Evolutionary conservation across 2,329 filamentous ascomycete species (phyloP), one percentile per base, ranked within the genome.

Genomic region (Paraphoma chrysanthemicola): DNA sequence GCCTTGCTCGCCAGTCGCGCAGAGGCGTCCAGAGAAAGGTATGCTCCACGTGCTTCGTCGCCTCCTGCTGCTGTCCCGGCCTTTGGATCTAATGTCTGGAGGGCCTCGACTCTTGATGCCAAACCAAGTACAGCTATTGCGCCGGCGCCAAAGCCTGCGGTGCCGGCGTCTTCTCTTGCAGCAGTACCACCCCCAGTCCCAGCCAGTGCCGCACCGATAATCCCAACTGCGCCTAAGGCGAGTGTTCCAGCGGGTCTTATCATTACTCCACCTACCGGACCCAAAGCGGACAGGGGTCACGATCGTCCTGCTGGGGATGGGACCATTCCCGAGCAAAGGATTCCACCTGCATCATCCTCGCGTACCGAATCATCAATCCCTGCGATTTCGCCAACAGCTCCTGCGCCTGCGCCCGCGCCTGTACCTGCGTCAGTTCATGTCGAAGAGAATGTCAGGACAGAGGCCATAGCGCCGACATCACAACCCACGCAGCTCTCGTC

Each of bases 51-150:
- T 51, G 74, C 78, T 48, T 83, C 82, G 16, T 83, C 83, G 10
- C 82, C 83, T 38, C 83, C 82, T 29, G 81, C 83, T 58, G 82
- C 83, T 50, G 83, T 86, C 12, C 84, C 84, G 28, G 83, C 83
- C n/a, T 86, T 86, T 70, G 81, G 81, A 52, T 70, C 78, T 38
- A 77, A 78, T 62, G 78, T 79, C 23, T 80, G 78, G 78, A 76
- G 73, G 59, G 77, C 77, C 28, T 75, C 78, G 6, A 63, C 72
- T 2, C 67, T 72, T 49, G 74, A 77, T 44, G 56, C 57, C 11
- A 79, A 78, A 63, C 53, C 69, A 42, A 63, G 48, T 31, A 39
- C 59, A 51, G 23, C 60, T 16, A 44, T 64, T 56, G 51, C 56
- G 33, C 73, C 74, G 23, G 56, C 69, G 17, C 60, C 74, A 18